phyloP scores from a whole-genome alignment of 1,284 basidiomycete genomes.

The Pseudozyma hubeiensis region DNA sequence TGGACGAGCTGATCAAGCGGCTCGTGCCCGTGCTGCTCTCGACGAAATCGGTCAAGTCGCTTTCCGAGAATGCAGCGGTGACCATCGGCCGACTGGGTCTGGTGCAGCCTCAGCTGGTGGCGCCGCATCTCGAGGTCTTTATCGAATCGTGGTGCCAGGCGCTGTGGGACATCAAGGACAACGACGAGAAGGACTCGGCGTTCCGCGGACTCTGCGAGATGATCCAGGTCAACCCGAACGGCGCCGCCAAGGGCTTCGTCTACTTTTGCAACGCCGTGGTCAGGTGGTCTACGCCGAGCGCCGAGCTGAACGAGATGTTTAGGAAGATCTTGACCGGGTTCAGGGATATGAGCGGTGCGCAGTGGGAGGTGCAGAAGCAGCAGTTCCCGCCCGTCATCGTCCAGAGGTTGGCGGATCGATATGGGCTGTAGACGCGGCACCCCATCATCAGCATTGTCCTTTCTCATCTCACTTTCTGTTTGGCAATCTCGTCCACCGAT shows the following conservation, averaged over 20 bases:
- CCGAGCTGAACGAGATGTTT: conserved; percentile 62
- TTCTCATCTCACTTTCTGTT: neutral
- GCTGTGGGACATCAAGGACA: conserved; percentile 97
- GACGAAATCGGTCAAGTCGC: conserved; percentile 88
- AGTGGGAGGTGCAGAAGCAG: conserved; percentile 68
- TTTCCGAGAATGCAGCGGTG: conserved; percentile 98
- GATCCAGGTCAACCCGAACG: conserved; percentile 87
- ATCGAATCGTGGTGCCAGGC: conserved; percentile 97
- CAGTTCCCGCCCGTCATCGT: conserved; percentile 64
- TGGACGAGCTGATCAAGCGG: conserved; percentile 79
- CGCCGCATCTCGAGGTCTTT: conserved; percentile 89
- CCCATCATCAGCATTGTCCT: neutral
- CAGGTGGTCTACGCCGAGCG: conserved; percentile 63
- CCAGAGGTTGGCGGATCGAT: conserved; percentile 59
- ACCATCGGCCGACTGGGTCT: conserved; percentile 97
- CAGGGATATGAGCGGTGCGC: conserved; percentile 82
- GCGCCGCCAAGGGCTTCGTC: conserved; percentile 63
- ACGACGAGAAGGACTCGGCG: conserved; percentile 99
- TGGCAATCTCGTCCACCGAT: neutral
- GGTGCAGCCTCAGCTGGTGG: conserved; percentile 87
- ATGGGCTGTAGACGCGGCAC: conserved; percentile 35
- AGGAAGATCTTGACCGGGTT: conserved; percentile 79
- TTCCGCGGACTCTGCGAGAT: conserved; percentile 97
- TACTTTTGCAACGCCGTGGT: conserved; percentile 69
- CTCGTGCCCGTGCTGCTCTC: conserved; percentile 91